These are phyloP conservation scores for Hygrophoropsis aurantiaca DNA, from an alignment of 768 basidiomycete species.

Conservation along the genomic window DNA sequence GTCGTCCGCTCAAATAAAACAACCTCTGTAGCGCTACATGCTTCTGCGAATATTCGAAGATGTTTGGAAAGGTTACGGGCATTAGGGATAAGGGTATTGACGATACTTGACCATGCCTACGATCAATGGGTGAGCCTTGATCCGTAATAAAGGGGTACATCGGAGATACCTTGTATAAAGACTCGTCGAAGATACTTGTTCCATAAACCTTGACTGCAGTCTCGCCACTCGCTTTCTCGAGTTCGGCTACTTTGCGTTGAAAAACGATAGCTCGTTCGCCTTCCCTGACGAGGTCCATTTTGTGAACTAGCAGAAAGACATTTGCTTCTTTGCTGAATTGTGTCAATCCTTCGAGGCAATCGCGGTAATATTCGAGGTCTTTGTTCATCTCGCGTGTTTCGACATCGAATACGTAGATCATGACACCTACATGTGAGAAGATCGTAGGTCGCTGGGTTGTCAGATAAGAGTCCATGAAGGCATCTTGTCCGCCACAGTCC, in stretches of 20 bases:
- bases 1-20: slow-evolving; percentile 97
- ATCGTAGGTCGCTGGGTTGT: slow-evolving; percentile 90
- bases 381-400: slow-evolving; percentile 81
- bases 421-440: slow-evolving; percentile 93
- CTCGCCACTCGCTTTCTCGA: slow-evolving; percentile 67
- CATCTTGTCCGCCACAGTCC: slow-evolving; percentile 98
- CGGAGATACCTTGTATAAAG: slow-evolving; percentile 78
- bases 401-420: slow-evolving; percentile 98
- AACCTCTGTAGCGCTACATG: slow-evolving; percentile 90
- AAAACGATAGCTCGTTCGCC: slow-evolving; percentile 54
- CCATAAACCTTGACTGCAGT: slow-evolving; percentile 73
- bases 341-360: slow-evolving; percentile 82
- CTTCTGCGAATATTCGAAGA: slow-evolving; percentile 79
- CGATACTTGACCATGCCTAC: slow-evolving; percentile 97
- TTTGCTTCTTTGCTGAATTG: slow-evolving; percentile 79
- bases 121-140: slow-evolving; percentile 9
- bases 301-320: slow-evolving; percentile 91
- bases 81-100: slow-evolving; percentile 95
- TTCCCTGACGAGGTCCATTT: slow-evolving; percentile 91
- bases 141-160: slow-evolving; percentile 4
- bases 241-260: slow-evolving; percentile 70
- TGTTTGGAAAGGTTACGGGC: slow-evolving; percentile 86
- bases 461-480: slow-evolving; percentile 97
- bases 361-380: slow-evolving; percentile 89
- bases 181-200: slow-evolving; percentile 97